Evolutionary conservation across 257 asterid species (phyloP), one percentile per base, ranked within the genome.

Genomic region (Nicotiana knightiana): DNA sequence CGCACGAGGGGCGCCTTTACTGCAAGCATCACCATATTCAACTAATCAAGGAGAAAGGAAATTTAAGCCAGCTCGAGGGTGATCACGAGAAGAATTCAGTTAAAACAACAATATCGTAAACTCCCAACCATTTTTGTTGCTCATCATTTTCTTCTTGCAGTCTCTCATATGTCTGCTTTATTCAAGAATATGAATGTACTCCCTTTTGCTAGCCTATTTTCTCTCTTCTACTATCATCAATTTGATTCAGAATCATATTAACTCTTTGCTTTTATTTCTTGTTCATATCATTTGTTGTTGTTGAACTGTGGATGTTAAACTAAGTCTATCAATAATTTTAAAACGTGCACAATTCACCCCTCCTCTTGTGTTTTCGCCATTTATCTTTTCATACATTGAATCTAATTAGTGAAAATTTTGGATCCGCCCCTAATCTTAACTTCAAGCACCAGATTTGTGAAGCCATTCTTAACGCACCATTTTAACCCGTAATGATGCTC

Each of bases 1-100:
- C 98, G 2, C 97, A 94, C 21, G 99, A 96, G 84, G 99, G 98
- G 4, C 89, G 95, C 4, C 94, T 96, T 30, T 96, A 93, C 88
- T 96, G 99, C 90, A 96, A 94, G 80, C 99, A 96, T 88, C 99
- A 96, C 88, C 99, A 96, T 76, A 86, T 89, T 77, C 99, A 96
- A 86, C 97, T 96, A 37, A 93, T 96, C 88, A 96, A 89, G 92
- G 98, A 96, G 97, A 96, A 95, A 83, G 99, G 99, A 82, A 95
- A 95, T 91, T 86, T 93, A 79, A 95, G 98, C 89, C 98, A 96
- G 88, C 97, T 96, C 18, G 99, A 93, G 85, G 97, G 97, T 0
- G 97, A 92, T 48, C 87, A 88, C 9, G 84, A 89, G 46, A 92
- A 92, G 86, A 53, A 59, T 62, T 83, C 89, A 1, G 82, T 67